Base-by-base conservation (phyloP, 202 grass and related monocot species). In the Dendrocalamus latiflorus region DNA sequence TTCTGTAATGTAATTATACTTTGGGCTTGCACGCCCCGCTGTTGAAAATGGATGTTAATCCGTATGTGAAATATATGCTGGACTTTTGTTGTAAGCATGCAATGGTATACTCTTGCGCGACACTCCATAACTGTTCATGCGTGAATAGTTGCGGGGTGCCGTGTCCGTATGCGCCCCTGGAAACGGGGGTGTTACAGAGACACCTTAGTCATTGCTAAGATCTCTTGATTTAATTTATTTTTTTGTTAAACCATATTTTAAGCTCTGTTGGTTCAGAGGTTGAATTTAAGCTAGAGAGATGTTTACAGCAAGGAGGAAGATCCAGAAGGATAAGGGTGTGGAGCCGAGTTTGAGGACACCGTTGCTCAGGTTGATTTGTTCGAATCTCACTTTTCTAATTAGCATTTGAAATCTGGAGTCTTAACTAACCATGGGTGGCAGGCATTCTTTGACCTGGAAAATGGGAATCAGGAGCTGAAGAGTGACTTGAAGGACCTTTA, bases 301-400 rank as follows among this genome's bases (percentile, higher is more conserved):
- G 92, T 94, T 64, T 72, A 91, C 89, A 6, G 87, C 92, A 38
- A 91, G 89, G 68, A 91, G 79, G 78, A 94, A 91, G 83, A 91
- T 94, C 66, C 89, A 88, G 62, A 94, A 94, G 89, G 87, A 90
- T 37, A 91, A 86, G 73, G 92, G 63, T 62, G 34, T 94, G 18
- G 89, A 94, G 57, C 89, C 89, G 92, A 94, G 78, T 91, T 94
- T 79, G 92, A 94, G 64, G 92, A 94, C 10, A 69, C 84, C 21
- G 89, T 94, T 89, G 89, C 89, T 76, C 92, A 91, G 84, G 89
- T 94, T 48, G 50, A 20, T 65, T 49, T 58, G 49, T 68, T n/a
- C 22, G 68, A 50, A 72, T 34, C n/a, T 71, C 54, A 15, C 1
- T 61, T 57, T 9, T 65, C 16, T 73, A 28, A 79, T 70, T 74